A percentile compares a stretch with the other conserved stretches of the same genome.
Evolutionary conservation across 2,329 filamentous ascomycete species (phyloP).

Genomic region (Drechslerella coelobrocha): DNA sequence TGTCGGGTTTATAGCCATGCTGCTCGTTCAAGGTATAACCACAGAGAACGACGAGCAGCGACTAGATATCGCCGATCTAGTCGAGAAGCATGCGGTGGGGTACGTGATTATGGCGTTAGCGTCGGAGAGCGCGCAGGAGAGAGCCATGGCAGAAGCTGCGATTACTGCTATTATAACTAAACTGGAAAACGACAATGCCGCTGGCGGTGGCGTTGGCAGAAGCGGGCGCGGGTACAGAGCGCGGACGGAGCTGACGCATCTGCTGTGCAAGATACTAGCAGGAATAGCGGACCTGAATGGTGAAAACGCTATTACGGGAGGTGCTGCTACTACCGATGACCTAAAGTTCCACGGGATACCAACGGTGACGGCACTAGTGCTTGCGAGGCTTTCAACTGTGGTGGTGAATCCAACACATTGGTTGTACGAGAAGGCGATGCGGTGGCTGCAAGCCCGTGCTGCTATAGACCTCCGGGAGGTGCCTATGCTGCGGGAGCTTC

Average conservation of each 20-base stretch:
- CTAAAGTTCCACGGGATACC: constrained; percentile 49
- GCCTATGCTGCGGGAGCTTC: constrained; percentile 51
- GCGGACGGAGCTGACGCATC: constrained; percentile 52
- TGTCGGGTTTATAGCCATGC: constrained; percentile 17
- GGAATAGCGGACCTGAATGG: constrained; percentile 39
- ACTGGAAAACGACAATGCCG: too few species aligned
- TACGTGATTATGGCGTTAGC: constrained; percentile 52
- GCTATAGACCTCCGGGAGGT: constrained; percentile 53
- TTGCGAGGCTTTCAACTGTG: constrained; percentile 51
- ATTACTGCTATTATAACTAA: constrained; percentile 47
- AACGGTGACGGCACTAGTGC: constrained; percentile 51
- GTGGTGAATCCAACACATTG: constrained; percentile 52
- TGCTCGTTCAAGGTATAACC: constrained; percentile 26
- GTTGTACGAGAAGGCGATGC: constrained; percentile 54
- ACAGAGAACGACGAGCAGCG: constrained; percentile 28
- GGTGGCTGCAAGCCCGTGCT: constrained; percentile 49
- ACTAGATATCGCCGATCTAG: constrained; percentile 50
- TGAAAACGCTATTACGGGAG: background rate
- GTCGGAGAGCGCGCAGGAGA: constrained; percentile 39
- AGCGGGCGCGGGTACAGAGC: constrained; percentile 49
- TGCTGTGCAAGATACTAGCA: constrained; percentile 52
- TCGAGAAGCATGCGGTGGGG: constrained; percentile 52
- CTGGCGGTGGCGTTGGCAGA: constrained; percentile 2
- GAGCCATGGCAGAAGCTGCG: constrained; percentile 51
- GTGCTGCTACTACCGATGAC: background rate